Conservation (phyloP, 768 basidiomycete genomes). For the Phaeotremella fagi region DNA sequence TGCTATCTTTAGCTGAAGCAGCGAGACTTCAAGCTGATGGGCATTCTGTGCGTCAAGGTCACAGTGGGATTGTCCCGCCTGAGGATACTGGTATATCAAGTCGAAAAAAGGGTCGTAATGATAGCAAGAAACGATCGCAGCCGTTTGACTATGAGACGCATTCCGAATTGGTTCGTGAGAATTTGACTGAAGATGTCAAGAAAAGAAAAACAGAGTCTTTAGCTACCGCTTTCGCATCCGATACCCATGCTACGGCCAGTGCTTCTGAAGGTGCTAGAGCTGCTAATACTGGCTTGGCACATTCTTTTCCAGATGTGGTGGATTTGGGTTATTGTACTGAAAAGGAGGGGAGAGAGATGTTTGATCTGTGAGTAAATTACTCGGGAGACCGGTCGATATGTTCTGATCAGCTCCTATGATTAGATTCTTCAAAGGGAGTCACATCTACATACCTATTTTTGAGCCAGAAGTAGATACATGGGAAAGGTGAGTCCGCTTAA, state of each 20-base stretch:
- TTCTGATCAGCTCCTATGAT: neutral
- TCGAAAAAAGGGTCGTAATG: neutral
- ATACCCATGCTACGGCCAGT: neutral
- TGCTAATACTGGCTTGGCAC: neutral
- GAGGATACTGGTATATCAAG: neutral
- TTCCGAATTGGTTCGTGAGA: neutral
- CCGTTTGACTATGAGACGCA: neutral
- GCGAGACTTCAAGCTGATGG: slow-evolving; percentile 10
- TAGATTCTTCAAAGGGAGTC: slow-evolving; percentile 12
- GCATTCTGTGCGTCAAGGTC: neutral
- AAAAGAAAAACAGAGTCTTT: neutral
- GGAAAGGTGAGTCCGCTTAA: slow-evolving; percentile 7
- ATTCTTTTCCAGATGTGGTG: slow-evolving; percentile 10
- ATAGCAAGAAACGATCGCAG: neutral
- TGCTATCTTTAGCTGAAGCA: slow-evolving; percentile 8
- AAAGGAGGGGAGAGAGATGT: slow-evolving; percentile 3
- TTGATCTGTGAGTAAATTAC: slow-evolving; percentile 6
- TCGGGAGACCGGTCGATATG: neutral
- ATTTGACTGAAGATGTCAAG: neutral
- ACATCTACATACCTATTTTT: slow-evolving; percentile 12
- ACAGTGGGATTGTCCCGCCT: neutral
- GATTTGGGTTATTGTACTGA: slow-evolving; percentile 14
- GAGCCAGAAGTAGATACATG: slow-evolving; percentile 13
- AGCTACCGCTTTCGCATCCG: neutral
- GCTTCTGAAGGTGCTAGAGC: neutral